Evolutionary conservation across 768 basidiomycete genomes (phyloP).

Genomic region (Harrya chromipes): DNA sequence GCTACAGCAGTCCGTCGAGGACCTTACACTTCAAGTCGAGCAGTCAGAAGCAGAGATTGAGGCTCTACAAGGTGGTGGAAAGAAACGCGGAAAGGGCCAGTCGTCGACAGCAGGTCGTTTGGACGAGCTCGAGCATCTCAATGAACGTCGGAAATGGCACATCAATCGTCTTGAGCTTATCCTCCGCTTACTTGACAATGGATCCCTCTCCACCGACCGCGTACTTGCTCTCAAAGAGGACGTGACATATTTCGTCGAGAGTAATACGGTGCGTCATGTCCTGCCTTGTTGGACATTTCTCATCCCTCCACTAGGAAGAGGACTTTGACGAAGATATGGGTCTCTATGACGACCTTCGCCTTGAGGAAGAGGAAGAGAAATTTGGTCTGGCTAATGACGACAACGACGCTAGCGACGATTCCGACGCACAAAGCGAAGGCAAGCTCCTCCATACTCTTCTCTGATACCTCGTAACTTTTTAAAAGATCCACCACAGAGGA

Average conservation of each 20-base stretch:
- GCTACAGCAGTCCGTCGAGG: slow-evolving; percentile 87
- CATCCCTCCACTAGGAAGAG: slow-evolving; percentile 66
- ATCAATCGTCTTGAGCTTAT: slow-evolving; percentile 90
- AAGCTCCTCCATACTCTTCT: slow-evolving; percentile 4
- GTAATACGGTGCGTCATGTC: slow-evolving; percentile 74
- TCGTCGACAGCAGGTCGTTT: slow-evolving; percentile 64
- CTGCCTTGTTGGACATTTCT: slow-evolving; percentile 11
- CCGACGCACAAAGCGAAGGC: slow-evolving; percentile 75
- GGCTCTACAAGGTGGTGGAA: slow-evolving; percentile 69
- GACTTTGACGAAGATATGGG: slow-evolving; percentile 97
- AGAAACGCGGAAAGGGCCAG: slow-evolving; percentile 79
- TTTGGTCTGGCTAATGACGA: slow-evolving; percentile 74
- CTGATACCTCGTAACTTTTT: background rate
- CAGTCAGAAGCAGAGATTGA: slow-evolving; percentile 94
- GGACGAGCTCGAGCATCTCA: slow-evolving; percentile 82
- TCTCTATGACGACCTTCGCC: slow-evolving; percentile 95
- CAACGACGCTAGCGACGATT: slow-evolving; percentile 71
- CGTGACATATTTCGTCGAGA: slow-evolving; percentile 93
- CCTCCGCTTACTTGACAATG: slow-evolving; percentile 90
- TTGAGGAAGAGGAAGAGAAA: slow-evolving; percentile 95
- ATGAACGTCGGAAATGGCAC: slow-evolving; percentile 96
- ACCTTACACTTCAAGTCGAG: slow-evolving; percentile 91
- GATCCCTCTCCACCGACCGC: slow-evolving; percentile 78
- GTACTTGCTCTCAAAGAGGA: slow-evolving; percentile 87
- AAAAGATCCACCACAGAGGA: slow-evolving; percentile 62